phyloP scores from a whole-genome alignment of 2,329 filamentous ascomycete species.

The Tolypocladium nubicola region DNA sequence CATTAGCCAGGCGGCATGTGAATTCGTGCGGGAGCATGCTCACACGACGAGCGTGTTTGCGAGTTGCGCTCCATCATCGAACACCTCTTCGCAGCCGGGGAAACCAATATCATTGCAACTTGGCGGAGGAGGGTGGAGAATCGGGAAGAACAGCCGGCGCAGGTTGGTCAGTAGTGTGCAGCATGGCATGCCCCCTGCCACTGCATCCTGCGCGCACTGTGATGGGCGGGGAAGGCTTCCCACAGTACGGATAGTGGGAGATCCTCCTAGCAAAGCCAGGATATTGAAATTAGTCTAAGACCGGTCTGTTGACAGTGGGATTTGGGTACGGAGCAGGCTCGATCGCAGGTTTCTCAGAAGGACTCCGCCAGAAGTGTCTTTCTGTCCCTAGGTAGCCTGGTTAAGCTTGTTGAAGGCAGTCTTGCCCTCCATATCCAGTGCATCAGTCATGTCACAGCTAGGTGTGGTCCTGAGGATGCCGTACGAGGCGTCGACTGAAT shows the following conservation, averaged over 20 bases:
- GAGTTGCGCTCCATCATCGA: neutral
- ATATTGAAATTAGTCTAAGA: neutral
- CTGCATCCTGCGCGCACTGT: neutral
- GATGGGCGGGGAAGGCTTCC: neutral
- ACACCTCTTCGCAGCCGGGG: neutral
- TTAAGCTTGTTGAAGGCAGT: neutral
- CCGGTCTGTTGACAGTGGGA: neutral
- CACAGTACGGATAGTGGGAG: neutral
- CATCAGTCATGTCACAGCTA: neutral
- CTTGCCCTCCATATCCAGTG: neutral
- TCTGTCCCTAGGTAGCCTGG: neutral
- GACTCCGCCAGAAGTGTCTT: neutral
- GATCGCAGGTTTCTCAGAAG: neutral
- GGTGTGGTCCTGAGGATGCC: neutral
- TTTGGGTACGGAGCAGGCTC: neutral
- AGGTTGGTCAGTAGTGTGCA: neutral
- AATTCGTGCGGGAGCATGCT: slow-evolving; percentile 4
- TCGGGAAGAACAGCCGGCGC: neutral
- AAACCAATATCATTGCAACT: neutral
- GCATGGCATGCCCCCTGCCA: neutral
- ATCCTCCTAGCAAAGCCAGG: neutral
- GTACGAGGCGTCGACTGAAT: neutral
- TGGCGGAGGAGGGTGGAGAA: neutral
- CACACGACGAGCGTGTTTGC: neutral
- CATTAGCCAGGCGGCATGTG: slow-evolving; percentile 17